Evolutionary conservation across 352 stramenopile genomes (phyloP), one percentile per base, ranked within the genome.

Genomic region (Blastocystis sp.): DNA sequence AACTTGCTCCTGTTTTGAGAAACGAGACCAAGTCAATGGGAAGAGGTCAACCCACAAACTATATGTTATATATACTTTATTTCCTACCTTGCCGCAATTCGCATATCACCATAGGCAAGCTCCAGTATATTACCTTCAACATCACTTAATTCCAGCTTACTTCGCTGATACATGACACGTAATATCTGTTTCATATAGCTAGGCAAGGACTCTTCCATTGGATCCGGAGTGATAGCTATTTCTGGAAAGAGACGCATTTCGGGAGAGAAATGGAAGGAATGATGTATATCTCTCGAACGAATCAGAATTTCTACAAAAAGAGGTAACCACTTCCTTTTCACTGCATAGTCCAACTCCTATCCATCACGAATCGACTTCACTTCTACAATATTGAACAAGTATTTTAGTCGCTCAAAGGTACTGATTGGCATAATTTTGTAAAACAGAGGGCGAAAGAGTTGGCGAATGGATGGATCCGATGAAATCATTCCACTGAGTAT

Each of bases 11-110:
- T 64, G 5, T 7, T 9, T 7, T 5, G 47, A 30, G 18, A 81
- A 62, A 3, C 13, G 20, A 37, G 20, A 30, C 70, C 70, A 81
- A 18, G 39, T 47, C 24, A 24, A 11, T 6, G 70, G 70, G 18
- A 81, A 65, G 16, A 64, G 11, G 20, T 63, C 70, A 9, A 81
- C 43, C 70, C 70, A 81, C 39, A 81, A 16, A 18, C 70, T 76
- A 76, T 6, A 8, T 9, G 16, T 50, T 39, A 76, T 76, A 30
- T 43, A 18, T 55, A 1, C 11, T 11, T 8, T 24, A 47, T 18
- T 11, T 11, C 6, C 20, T 24, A 55, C 65, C 39, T 24, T 30
- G 20, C 63, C 1, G 70, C 70, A 34, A 81, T 65, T 20, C 70
- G 70, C 43, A 81, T 65, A 39, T 81, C 70, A 13, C 41, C 70